Evolutionary conservation across 2,329 filamentous ascomycete genomes (phyloP), one percentile per base, ranked within the genome.

Genomic region (Epichloe gansuensis): DNA sequence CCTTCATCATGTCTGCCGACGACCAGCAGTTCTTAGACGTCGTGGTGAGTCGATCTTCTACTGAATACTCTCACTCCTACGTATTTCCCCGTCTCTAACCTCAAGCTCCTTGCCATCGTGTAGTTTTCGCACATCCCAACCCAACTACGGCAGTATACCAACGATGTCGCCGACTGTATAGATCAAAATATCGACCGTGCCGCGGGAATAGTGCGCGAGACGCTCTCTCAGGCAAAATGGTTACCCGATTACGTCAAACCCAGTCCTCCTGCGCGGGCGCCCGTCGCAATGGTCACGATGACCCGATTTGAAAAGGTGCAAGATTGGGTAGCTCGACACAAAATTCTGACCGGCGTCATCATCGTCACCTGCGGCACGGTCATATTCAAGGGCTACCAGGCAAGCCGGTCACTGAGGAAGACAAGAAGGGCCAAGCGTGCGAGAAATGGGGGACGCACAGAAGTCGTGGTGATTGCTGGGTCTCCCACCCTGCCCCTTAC

Each of bases 391-490:
- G 68, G 69, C 27, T 75, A 78, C 55, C 68, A 69, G 53, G 72
- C 65, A 51, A 73, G 67, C 51, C 74, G 81, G 52, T 79, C 80
- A 54, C 74, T 77, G 51, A 81, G 78, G 54, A 86, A 82, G 64
- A 77, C 77, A 51, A 80, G 91, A 57, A 80, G 88, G 56, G 93
- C 90, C 11, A 84, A 77, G 68, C 81, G 86, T 51, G 87, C 89
- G 3, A 76, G 78, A 48, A 95, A 89, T 69, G 93, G 93, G 88
- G 87, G n/a, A 4, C 79, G 93, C 50, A 82, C 84, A 57, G 93
- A 98, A 67, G 91, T 97, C 5, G 73, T 82, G 64, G 86, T 97
- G 31, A 78, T 97, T 56, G 89, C 89, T 23, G 91, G 91, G n/a
- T 89, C 88, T 21, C 86, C 89, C 2, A 81, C 84, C 48, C 82